phyloP scores from a whole-genome alignment of 1,284 basidiomycete species.

The Boletellus deceptivus region DNA sequence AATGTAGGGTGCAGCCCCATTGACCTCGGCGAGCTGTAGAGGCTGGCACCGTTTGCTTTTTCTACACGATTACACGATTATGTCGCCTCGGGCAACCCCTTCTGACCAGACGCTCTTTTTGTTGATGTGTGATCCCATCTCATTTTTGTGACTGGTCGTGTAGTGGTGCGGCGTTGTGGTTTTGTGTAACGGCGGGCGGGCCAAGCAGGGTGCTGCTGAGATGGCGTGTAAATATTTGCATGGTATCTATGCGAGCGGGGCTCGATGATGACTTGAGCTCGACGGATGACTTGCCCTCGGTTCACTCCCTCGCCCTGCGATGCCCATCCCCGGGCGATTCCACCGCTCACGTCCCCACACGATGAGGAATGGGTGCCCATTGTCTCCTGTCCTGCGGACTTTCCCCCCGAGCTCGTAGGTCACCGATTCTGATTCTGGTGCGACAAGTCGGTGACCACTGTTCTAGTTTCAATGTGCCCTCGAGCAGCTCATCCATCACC shows the following conservation, averaged over 20 bases:
- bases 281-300: constrained; percentile 18
- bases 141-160: constrained; percentile 22
- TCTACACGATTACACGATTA: constrained; percentile 7
- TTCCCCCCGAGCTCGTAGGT: constrained; percentile 43
- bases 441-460: too few species aligned
- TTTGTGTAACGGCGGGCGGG: constrained; percentile 3
- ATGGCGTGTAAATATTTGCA: constrained; percentile 11
- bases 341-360: constrained; percentile 8
- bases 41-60: constrained; percentile 21
- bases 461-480: constrained; percentile 63
- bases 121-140: constrained; percentile 22
- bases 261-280: constrained; percentile 8
- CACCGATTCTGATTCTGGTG: background rate
- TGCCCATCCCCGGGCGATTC: background rate
- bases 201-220: background rate
- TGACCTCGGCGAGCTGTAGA: background rate
- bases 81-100: constrained; percentile 12
- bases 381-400: constrained; percentile 41
- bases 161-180: constrained; percentile 7
- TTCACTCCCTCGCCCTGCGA: constrained; percentile 28
- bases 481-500: constrained; percentile 69
- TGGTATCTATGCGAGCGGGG: constrained; percentile 15
- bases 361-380: constrained; percentile 36
- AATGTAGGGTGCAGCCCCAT: constrained; percentile 28
- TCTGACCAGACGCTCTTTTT: constrained; percentile 26